These are phyloP conservation scores for Mortierella sp. DNA, from an alignment of 371 early-diverging fungal genomes.

Conservation along the genomic window DNA sequence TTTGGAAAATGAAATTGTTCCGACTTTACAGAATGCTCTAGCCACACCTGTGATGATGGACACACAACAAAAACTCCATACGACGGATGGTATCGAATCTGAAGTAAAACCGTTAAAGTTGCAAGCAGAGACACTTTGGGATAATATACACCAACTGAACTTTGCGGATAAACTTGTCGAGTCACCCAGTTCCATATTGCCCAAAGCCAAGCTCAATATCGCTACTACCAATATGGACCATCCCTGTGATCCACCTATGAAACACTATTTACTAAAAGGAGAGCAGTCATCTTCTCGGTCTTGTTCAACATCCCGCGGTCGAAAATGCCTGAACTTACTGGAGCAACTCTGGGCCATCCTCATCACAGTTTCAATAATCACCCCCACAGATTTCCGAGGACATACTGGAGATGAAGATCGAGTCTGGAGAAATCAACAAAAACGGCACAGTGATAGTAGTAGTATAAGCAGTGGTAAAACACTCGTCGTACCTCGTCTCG, in stretches of 20 bases:
- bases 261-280: background rate
- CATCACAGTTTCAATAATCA: background rate
- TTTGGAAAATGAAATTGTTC: conserved; percentile 5
- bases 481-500: background rate
- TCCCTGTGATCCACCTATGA: background rate
- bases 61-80: too few species aligned
- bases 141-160: background rate
- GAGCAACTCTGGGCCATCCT: conserved; percentile 8
- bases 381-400: background rate
- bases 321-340: conserved; percentile 12
- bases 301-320: conserved; percentile 12
- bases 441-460: conserved; percentile 27
- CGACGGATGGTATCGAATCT: background rate
- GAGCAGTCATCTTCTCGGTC: background rate
- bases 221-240: background rate
- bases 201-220: background rate
- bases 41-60: background rate
- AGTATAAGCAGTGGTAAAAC: conserved; percentile 24
- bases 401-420: background rate
- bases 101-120: background rate
- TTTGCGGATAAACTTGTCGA: background rate
- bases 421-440: background rate
- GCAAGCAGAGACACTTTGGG: background rate
- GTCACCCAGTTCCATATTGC: background rate
- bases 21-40: background rate